A percentile compares a stretch with the other conserved stretches of the same genome.
These are phyloP conservation scores for Rheum nobile DNA, from an alignment of 148 eudicot species.

Conservation along the genomic window DNA sequence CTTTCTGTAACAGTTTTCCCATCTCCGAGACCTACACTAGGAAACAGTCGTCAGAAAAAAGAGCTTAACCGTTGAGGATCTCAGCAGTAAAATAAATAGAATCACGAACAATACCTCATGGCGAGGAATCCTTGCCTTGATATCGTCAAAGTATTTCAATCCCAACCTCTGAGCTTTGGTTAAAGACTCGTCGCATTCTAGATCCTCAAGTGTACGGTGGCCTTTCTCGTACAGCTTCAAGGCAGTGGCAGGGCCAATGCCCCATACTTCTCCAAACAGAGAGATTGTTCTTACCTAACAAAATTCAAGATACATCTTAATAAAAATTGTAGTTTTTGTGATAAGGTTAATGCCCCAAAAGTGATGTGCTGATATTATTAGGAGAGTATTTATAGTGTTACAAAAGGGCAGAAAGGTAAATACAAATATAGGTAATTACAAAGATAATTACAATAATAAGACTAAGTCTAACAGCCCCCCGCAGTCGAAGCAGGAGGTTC, in stretches of 20 bases:
- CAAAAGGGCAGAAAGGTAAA: too few species aligned
- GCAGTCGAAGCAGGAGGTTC: too few species aligned
- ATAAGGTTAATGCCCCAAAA: too few species aligned
- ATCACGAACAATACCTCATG: constrained; percentile 49
- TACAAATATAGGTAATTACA: too few species aligned
- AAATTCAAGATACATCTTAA: background rate
- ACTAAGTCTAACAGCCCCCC: too few species aligned
- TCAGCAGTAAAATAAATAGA: constrained; percentile 9
- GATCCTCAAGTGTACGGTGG: constrained; percentile 65
- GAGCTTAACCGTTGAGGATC: background rate
- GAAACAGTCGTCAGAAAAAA: constrained; percentile 7
- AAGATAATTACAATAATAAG: too few species aligned
- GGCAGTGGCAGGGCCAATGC: constrained; percentile 93
- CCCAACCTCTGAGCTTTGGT: constrained; percentile 69
- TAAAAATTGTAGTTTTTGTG: background rate
- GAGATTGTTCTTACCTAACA: constrained; percentile 65
- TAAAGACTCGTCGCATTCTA: constrained; percentile 53
- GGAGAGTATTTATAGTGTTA: too few species aligned
- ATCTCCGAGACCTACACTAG: constrained; percentile 64
- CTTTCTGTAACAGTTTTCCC: constrained; percentile 65
- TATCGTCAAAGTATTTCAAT: constrained; percentile 81
- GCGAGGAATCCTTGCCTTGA: constrained; percentile 85
- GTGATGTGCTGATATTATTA: too few species aligned
- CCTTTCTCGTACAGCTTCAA: constrained; percentile 88
- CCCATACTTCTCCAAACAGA: constrained; percentile 94